Evolutionary conservation across 2,329 filamentous ascomycete genomes (phyloP), one percentile per base, ranked within the genome.

Genomic region (Podosphaera aphanis): DNA sequence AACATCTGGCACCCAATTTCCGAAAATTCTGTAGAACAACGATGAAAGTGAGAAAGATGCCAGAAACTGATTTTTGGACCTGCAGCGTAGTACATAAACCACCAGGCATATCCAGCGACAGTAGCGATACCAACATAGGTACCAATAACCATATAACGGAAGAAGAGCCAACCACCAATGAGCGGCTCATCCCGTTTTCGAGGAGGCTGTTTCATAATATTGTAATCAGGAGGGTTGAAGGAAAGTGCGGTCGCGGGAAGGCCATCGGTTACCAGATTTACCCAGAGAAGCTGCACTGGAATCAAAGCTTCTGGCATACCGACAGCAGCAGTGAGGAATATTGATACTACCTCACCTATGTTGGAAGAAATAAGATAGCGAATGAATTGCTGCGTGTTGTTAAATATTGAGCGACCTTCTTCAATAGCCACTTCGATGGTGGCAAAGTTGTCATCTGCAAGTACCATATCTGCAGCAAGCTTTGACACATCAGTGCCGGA

Each of bases 331-430:
- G 90, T 98, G 56, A 98, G 65, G 72, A 98, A 98, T 63, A 98
- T 98, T 8, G 90, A 95, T 31, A 98, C 90, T 31, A 98, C 90
- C 63, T 98, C 90, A 57, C 90, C 92, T 53, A 98, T 98, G 67
- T 98, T 98, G 52, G 88, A 95, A 7, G 88, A 95, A 62, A 98
- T 98, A 50, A 98, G 73, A 62, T 98, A 98, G 43, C 92, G 83
- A 64, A 98, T 98, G 64, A 98, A 98, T 62, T 98, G 90, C 61
- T 98, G 90, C 5, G 90, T 98, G 70, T 98, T 98, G 77, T 90
- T 95, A 73, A 94, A 98, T 65, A 98, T 98, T 51, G 86, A 86
- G 51, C 90, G 81, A 46, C 90, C 90, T 65, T 98, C 90, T 62
- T 98, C 90, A 51, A 98, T 86, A 43, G 90, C 90, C 47, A 84